Conservation (phyloP, 2,329 filamentous ascomycete species). For the Penicillium palitans region DNA sequence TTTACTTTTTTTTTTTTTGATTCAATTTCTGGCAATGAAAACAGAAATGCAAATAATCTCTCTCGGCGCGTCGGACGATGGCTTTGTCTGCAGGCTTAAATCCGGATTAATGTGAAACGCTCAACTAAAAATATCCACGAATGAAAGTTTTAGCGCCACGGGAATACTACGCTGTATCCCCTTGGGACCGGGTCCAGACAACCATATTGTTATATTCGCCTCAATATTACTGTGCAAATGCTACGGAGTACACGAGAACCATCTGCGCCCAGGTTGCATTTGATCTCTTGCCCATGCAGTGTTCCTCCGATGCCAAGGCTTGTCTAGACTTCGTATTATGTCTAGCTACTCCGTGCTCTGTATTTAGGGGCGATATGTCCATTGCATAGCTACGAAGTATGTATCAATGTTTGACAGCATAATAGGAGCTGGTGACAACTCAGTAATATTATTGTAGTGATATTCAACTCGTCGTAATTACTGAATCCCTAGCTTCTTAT, state of each 20-base stretch:
- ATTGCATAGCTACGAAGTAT: too few species aligned
- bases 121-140: constrained; percentile 9
- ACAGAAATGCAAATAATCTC: not conserved
- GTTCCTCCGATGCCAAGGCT: not conserved
- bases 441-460: too few species aligned
- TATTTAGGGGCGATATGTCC: not conserved
- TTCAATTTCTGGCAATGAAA: not conserved
- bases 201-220: not conserved
- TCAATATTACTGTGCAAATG: not conserved
- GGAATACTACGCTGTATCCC: not conserved
- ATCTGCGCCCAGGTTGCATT: not conserved
- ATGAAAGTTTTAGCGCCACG: not conserved
- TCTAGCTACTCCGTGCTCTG: not conserved
- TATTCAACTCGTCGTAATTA: too few species aligned
- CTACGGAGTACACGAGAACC: not conserved
- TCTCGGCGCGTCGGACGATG: not conserved
- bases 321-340: not conserved
- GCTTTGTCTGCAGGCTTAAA: not conserved
- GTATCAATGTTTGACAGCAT: too few species aligned
- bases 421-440: not conserved
- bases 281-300: not conserved
- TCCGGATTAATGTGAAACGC: constrained; percentile 3
- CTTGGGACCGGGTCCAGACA: not conserved
- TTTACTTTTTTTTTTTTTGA: too few species aligned
- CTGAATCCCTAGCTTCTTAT: too few species aligned